Conservation (phyloP, 495 filamentous ascomycete species). For the Hypoxylon fuscum region DNA sequence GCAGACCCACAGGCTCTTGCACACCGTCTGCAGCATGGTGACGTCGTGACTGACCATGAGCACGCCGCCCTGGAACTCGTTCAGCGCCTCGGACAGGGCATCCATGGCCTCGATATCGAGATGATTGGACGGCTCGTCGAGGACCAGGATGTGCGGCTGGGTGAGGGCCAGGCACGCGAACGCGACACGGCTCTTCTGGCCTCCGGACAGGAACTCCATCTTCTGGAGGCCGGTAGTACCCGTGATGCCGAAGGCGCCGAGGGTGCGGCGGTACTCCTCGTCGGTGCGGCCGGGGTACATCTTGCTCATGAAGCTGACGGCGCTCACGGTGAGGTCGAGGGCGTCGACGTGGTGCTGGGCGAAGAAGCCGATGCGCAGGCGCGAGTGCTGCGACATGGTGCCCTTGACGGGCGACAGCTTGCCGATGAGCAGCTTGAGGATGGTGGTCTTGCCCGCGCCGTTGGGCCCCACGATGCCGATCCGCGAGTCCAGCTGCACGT, state of each 20-base stretch:
- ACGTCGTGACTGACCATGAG: constrained; percentile 99
- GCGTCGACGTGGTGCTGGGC: constrained; percentile 99
- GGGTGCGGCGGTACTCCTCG: constrained; percentile 95
- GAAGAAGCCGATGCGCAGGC: constrained; percentile 93
- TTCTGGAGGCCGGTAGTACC: constrained; percentile 97
- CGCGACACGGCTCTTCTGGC: constrained; percentile 97
- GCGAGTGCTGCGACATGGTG: constrained; percentile 84
- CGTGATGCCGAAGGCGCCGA: constrained; percentile 98
- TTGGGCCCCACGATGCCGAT: constrained; percentile 99
- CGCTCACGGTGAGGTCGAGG: constrained; percentile 84
- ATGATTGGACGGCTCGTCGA: constrained; percentile 98
- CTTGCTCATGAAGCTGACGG: constrained; percentile 95
- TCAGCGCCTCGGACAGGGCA: constrained; percentile 82
- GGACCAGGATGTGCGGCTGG: constrained; percentile 96
- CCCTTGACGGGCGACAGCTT: constrained; percentile 81
- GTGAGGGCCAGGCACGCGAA: constrained; percentile 92
- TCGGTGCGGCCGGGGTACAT: constrained; percentile 89
- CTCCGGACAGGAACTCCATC: constrained; percentile 93
- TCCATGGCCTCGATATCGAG: constrained; percentile 99
- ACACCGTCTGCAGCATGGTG: constrained; percentile 97
- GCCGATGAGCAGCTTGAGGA: constrained; percentile 92
- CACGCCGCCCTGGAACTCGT: constrained; percentile 90
- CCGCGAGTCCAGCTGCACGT: constrained; percentile 96
- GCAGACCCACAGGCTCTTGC: constrained; percentile 94
- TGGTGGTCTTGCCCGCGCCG: constrained; percentile 97